phyloP scores from a whole-genome alignment of 1,139 yeast genomes.

The Pichia sp. region DNA sequence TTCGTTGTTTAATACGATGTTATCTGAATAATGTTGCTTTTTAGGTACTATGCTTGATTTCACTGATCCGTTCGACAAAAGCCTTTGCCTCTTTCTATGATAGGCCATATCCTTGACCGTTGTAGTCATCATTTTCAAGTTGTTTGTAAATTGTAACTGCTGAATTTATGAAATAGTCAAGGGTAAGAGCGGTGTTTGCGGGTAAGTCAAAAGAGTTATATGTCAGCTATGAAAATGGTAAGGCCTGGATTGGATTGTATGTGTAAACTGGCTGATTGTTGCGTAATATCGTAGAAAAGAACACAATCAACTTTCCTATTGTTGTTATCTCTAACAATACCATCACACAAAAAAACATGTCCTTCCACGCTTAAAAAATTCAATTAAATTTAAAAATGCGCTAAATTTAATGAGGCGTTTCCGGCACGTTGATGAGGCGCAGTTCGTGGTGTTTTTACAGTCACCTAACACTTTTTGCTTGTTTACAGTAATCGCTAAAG shows the following conservation, averaged over 20 bases:
- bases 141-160: too few species aligned
- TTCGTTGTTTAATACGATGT: constrained; percentile 13
- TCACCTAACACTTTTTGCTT: too few species aligned
- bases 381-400: neutral
- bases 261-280: too few species aligned
- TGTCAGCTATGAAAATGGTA: too few species aligned
- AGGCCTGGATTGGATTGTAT: too few species aligned
- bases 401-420: neutral
- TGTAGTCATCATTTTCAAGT: constrained; percentile 8
- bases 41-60: constrained; percentile 9
- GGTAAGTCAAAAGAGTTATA: too few species aligned
- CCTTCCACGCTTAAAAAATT: neutral
- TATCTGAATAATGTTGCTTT: constrained; percentile 8
- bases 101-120: constrained; percentile 4
- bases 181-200: too few species aligned
- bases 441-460: neutral
- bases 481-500: too few species aligned
- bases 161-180: too few species aligned
- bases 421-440: constrained; percentile 1
- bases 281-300: too few species aligned
- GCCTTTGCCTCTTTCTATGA: constrained; percentile 13
- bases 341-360: neutral
- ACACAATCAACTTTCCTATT: too few species aligned
- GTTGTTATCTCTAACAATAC: neutral
- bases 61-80: constrained; percentile 9